These are phyloP conservation scores for Eucalyptus urophylla DNA, from an alignment of 345 rosid genomes.

Conservation along the genomic window DNA sequence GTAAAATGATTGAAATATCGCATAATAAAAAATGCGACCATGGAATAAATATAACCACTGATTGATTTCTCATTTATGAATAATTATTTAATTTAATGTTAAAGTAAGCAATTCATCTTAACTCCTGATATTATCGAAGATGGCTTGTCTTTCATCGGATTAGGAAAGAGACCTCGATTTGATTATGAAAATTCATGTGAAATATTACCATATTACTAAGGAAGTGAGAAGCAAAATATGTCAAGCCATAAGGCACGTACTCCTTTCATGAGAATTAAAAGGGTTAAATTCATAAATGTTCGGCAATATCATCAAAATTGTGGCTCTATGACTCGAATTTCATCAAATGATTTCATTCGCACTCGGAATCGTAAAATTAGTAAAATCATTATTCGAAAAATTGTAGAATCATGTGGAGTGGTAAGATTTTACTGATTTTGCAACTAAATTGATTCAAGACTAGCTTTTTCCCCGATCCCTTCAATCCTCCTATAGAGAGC, in stretches of 20 bases:
- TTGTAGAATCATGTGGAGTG: not conserved
- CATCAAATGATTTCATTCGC: not conserved
- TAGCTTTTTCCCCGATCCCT: not conserved
- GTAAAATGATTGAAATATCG: not conserved
- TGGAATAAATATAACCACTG: not conserved
- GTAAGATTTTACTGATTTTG: not conserved
- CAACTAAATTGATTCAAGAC: not conserved
- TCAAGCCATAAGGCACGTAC: not conserved
- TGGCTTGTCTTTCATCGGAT: not conserved
- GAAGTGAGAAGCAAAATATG: not conserved
- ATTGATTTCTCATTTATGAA: not conserved
- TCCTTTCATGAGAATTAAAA: not conserved
- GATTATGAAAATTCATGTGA: not conserved
- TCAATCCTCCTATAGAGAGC: not conserved
- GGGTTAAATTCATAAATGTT: not conserved
- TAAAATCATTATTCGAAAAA: not conserved
- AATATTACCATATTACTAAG: fast-evolving
- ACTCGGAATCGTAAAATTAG: not conserved
- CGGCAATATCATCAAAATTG: fast-evolving
- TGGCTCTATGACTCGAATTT: fast-evolving
- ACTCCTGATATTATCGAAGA: not conserved
- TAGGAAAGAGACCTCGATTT: not conserved
- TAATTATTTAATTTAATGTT: not conserved
- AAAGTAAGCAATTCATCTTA: not conserved
- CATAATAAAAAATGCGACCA: not conserved